phyloP scores from a whole-genome alignment of 495 filamentous ascomycete species.

The Penicillium maclennaniae region DNA sequence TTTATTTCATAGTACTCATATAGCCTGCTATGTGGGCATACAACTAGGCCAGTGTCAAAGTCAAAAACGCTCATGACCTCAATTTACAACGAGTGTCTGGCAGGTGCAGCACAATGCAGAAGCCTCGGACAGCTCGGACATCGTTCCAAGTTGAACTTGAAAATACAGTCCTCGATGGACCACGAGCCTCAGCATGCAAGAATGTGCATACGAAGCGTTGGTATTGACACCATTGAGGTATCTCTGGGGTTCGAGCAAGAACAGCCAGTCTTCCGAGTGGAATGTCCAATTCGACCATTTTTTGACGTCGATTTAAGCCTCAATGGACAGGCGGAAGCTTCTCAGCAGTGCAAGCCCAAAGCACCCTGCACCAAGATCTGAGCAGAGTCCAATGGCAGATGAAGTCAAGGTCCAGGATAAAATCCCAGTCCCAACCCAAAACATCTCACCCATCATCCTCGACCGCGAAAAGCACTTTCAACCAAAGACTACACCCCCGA shows the following conservation, averaged over 20 bases:
- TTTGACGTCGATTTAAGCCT: background rate
- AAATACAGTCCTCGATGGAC: background rate
- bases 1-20: background rate
- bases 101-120: too few relatives aligned
- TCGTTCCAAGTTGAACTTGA: background rate
- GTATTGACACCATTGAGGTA: background rate
- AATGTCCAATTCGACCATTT: background rate
- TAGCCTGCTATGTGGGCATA: too few relatives aligned
- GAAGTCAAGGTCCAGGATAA: background rate
- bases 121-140: too few relatives aligned
- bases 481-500: conserved; percentile 75
- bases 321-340: background rate
- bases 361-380: background rate
- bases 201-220: background rate
- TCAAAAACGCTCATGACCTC: too few relatives aligned
- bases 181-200: background rate
- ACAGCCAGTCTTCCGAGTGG: background rate
- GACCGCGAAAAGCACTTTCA: conserved; percentile 53
- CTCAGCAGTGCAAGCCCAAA: background rate
- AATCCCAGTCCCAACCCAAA: background rate
- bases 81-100: too few relatives aligned
- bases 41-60: too few relatives aligned
- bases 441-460: conserved; percentile 14
- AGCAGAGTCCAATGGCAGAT: background rate
- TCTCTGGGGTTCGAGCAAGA: background rate